phyloP scores from a whole-genome alignment of 345 rosid genomes.

The Ceriops tagal region DNA sequence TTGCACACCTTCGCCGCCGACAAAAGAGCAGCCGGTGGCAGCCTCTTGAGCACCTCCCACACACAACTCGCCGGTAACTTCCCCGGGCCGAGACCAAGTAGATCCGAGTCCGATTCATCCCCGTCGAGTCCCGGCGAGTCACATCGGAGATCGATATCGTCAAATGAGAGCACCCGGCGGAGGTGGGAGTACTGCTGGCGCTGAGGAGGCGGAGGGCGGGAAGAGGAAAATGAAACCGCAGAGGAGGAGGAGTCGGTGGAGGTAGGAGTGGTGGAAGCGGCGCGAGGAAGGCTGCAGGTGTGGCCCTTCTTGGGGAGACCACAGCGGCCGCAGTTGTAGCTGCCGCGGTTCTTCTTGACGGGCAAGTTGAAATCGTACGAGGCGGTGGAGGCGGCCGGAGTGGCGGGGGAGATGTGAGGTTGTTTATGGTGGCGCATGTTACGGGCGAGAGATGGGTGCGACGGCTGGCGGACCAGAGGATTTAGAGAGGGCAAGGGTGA shows the following conservation, averaged over 20 bases:
- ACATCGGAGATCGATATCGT: conserved; percentile 51
- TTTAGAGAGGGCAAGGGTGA: not conserved
- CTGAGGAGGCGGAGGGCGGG: conserved; percentile 22
- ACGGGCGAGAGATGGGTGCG: conserved; percentile 14
- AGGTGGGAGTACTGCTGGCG: conserved; percentile 60
- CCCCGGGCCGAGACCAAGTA: conserved; percentile 35
- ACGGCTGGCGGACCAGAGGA: not conserved
- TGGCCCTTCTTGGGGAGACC: conserved; percentile 98
- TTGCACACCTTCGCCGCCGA: conserved; percentile 83
- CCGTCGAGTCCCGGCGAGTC: conserved; percentile 41
- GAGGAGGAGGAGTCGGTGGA: conserved; percentile 19
- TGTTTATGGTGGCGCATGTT: conserved; percentile 31
- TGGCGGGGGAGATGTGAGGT: conserved; percentile 48
- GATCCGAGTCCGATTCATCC: conserved; percentile 43
- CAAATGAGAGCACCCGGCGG: conserved; percentile 84
- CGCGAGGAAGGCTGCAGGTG: conserved; percentile 37
- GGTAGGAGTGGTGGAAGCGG: conserved; percentile 20
- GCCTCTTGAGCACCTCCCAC: conserved; percentile 80
- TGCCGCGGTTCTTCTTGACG: conserved; percentile 63
- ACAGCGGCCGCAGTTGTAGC: conserved; percentile 93
- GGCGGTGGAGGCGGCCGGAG: conserved; percentile 43
- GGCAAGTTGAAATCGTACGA: conserved; percentile 38
- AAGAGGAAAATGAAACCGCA: conserved; percentile 24
- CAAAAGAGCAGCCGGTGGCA: conserved; percentile 67
- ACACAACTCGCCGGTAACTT: conserved; percentile 50